These are phyloP conservation scores for Fallopia convolvulus DNA, from an alignment of 148 eudicot species.

Conservation along the genomic window DNA sequence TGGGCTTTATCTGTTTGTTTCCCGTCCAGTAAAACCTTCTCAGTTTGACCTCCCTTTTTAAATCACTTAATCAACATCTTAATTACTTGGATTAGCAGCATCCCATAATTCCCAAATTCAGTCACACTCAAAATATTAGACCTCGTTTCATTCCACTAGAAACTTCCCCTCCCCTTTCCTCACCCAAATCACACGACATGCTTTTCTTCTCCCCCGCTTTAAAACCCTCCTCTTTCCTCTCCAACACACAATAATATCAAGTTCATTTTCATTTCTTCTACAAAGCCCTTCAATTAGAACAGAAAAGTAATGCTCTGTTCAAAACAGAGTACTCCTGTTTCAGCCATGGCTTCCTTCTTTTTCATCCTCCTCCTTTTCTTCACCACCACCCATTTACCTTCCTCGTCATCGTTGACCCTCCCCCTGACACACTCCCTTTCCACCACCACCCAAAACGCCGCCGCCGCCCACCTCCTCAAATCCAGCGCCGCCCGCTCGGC, in stretches of 20 bases:
- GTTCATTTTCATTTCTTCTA: not conserved
- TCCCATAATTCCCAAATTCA: not conserved
- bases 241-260: not conserved
- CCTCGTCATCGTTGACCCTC: constrained; percentile 18
- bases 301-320: not conserved
- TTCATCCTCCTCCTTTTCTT: not conserved
- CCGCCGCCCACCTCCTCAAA: constrained; percentile 63
- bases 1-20: not conserved
- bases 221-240: not conserved
- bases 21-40: not conserved
- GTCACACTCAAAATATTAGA: not conserved
- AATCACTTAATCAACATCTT: not conserved
- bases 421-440: constrained; percentile 63
- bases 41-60: not conserved
- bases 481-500: constrained; percentile 52
- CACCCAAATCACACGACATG: not conserved
- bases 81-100: not conserved
- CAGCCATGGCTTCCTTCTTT: not conserved
- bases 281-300: too few species aligned
- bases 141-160: not conserved
- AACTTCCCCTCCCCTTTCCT: not conserved
- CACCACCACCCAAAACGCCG: constrained; percentile 24
- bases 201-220: not conserved
- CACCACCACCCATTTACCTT: not conserved
- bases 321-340: not conserved